A percentile compares a stretch with the other conserved stretches of the same genome.
Evolutionary conservation across 441 rosid genomes (phyloP).

Genomic region (Populus tomentosa): DNA sequence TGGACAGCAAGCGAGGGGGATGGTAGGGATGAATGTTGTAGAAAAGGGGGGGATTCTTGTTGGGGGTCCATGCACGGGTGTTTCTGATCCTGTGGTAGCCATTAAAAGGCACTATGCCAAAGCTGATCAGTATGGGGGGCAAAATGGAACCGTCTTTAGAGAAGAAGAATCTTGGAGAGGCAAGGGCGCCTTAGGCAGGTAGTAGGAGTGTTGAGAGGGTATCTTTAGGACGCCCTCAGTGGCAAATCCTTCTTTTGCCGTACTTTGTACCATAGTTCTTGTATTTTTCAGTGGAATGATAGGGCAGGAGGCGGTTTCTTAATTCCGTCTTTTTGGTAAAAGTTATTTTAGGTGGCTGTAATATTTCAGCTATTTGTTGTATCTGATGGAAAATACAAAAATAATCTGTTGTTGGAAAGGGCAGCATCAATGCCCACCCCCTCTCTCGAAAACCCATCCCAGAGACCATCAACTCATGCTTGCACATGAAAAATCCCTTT

Average conservation of each 20-base stretch:
- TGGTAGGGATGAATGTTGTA: slow-evolving; percentile 40
- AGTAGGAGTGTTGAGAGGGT: slow-evolving; percentile 35
- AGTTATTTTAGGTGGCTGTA: slow-evolving; percentile 34
- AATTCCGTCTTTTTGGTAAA: slow-evolving; percentile 29
- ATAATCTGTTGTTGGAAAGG: slow-evolving; percentile 39
- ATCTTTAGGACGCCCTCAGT: slow-evolving; percentile 10
- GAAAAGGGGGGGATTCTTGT: slow-evolving; percentile 43
- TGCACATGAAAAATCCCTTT: too few species aligned
- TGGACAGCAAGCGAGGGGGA: slow-evolving; percentile 50
- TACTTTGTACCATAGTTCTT: slow-evolving; percentile 53
- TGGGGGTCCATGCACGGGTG: slow-evolving; percentile 32
- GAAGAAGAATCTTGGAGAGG: slow-evolving; percentile 64
- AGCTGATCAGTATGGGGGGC: slow-evolving; percentile 40
- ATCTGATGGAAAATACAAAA: slow-evolving; percentile 47
- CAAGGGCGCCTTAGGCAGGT: slow-evolving; percentile 55
- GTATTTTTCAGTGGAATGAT: slow-evolving; percentile 37
- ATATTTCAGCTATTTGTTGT: slow-evolving; percentile 50
- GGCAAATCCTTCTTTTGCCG: slow-evolving; percentile 33
- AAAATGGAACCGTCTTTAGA: slow-evolving; percentile 33
- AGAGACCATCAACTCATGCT: not conserved
- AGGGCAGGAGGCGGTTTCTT: slow-evolving; percentile 32
- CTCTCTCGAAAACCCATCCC: not conserved
- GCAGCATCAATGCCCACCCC: not conserved
- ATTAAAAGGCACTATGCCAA: slow-evolving; percentile 50
- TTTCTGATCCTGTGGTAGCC: slow-evolving; percentile 63